Base-by-base conservation (phyloP, 75 land plant genomes). In the Cryptomeria japonica region DNA sequence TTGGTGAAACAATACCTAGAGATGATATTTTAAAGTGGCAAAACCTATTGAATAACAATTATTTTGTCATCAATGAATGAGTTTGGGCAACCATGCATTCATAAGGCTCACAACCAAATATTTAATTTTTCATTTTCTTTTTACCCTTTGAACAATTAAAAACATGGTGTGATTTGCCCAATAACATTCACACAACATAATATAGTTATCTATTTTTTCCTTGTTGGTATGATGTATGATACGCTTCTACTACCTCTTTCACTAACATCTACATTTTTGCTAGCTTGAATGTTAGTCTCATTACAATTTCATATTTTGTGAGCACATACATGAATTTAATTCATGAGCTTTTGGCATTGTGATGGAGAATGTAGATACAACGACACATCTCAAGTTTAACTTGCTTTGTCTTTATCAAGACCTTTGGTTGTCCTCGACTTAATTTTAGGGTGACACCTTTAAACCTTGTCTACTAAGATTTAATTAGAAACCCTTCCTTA, bases 111-210 rank as follows among this genome's bases (percentile, higher is more conserved):
- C 14, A 51, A 8, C 37, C 85, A n/a, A 25, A 18, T 10, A 84
- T 46, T 28, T 84, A 84, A 31, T 47, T 41, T 42, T 84, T 46
- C 0, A 84, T 12, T 46, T 31, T 12, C 0, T 34, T 84, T 22
- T 31, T 84, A 3, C 85, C 85, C 56, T 84, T 84, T n/a, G 15
- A 84, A 84, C 22, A 47, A 13, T 15, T 84, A 84, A 32, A 39
- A 84, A 12, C 31, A 0, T n/a, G 18, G 56, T 25, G 6, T 47
- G 11, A n/a, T 47, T 47, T 47, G 53, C 14, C 55, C 85, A 84
- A 3, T 14, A 47, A 25, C 55, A 84, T 47, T 84, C 15, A 84
- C 85, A 84, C 32, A 84, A 47, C n/a, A 84, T 12, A 84, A 36
- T 18, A 28, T 47, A 13, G 85, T 47, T 13, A 84, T 31, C 3